Evolutionary conservation across 2,329 filamentous ascomycete species (phyloP).

Genomic region (Pseudocercospora pini-densiflorae): DNA sequence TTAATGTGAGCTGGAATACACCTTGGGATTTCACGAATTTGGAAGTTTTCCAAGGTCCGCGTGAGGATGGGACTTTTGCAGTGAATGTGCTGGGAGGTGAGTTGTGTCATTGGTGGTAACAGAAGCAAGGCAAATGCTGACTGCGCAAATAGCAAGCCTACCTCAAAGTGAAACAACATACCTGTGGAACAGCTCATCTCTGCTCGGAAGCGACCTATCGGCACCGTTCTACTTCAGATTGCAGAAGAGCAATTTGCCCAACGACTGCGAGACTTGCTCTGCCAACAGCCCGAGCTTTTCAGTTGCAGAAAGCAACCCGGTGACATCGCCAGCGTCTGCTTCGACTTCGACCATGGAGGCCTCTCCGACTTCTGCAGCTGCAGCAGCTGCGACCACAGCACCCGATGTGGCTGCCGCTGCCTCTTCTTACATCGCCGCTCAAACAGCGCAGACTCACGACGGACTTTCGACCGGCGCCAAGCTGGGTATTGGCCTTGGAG

Average conservation of each 20-base stretch:
- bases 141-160: constrained; percentile 9
- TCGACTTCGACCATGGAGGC: constrained; percentile 9
- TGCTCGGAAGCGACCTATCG: neutral
- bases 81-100: constrained; percentile 22
- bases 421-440: constrained; percentile 12
- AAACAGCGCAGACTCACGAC: neutral
- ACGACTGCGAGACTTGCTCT: constrained; percentile 15
- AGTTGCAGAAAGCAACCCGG: constrained; percentile 2
- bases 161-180: constrained; percentile 15
- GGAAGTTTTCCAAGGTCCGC: constrained; percentile 21
- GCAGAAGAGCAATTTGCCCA: constrained; percentile 18
- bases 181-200: constrained; percentile 11
- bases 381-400: constrained; percentile 5
- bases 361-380: constrained; percentile 3
- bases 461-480: constrained; percentile 9
- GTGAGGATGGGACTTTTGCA: constrained; percentile 21
- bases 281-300: constrained; percentile 14
- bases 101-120: neutral
- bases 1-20: constrained; percentile 25
- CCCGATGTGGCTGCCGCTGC: constrained; percentile 11
- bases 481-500: constrained; percentile 16
- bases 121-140: neutral
- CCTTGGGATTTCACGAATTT: constrained; percentile 23
- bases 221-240: constrained; percentile 17
- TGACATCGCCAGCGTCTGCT: neutral